Percentiles rank a stretch among this genome's conserved stretches.
These are phyloP conservation scores for Zygosaccharomyces sapae DNA, from an alignment of 1,139 yeast genomes.

Conservation along the genomic window DNA sequence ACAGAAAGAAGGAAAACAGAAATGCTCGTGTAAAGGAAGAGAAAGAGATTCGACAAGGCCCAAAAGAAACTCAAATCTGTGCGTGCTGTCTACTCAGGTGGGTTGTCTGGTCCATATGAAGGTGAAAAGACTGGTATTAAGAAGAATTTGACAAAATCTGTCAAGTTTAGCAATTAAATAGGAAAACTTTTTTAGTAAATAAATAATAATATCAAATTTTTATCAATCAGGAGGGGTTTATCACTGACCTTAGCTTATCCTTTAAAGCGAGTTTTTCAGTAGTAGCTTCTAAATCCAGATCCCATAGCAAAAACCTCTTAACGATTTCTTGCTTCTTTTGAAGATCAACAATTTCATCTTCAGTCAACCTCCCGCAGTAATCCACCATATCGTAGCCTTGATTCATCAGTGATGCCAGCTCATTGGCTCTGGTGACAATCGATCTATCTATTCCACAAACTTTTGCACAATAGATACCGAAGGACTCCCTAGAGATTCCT, in stretches of 20 bases:
- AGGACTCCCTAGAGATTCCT: constrained; percentile 38
- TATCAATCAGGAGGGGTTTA: not conserved
- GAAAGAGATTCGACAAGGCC: constrained; percentile 93
- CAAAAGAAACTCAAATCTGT: constrained; percentile 89
- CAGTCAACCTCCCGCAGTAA: constrained; percentile 18
- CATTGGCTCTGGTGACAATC: constrained; percentile 36
- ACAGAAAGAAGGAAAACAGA: constrained; percentile 87
- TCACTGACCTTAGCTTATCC: constrained; percentile 10
- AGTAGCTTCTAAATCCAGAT: constrained; percentile 24
- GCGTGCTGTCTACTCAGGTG: constrained; percentile 76
- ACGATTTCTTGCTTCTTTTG: constrained; percentile 27
- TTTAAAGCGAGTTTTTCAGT: constrained; percentile 8
- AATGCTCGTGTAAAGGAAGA: constrained; percentile 97
- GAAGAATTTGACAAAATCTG: constrained; percentile 83
- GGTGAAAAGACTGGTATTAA: constrained; percentile 98
- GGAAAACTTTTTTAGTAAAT: not conserved
- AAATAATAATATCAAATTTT: not conserved
- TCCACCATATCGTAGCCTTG: constrained; percentile 24
- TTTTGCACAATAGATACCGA: constrained; percentile 42
- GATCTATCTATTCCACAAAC: constrained; percentile 36
- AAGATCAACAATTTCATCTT: constrained; percentile 22
- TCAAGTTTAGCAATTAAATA: constrained; percentile 49
- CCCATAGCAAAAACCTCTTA: constrained; percentile 36
- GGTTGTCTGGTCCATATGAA: constrained; percentile 73
- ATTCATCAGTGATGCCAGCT: constrained; percentile 20